These are phyloP conservation scores for Brassica rapa DNA, from an alignment of 345 rosid species.

Conservation along the genomic window DNA sequence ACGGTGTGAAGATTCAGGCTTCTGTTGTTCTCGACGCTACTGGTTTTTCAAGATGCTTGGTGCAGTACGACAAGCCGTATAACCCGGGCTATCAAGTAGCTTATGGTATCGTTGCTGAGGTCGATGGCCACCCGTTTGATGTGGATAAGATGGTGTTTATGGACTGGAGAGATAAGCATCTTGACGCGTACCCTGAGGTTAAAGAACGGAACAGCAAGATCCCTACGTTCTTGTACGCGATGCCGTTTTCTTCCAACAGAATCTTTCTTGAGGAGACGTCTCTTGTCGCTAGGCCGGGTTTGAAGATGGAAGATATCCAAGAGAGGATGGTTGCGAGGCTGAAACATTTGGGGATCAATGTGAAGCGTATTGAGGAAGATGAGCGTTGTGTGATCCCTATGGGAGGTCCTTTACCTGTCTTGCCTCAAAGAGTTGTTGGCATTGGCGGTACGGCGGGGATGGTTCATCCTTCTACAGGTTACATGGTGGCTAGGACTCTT, in stretches of 20 bases:
- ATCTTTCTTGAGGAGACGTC: constrained; percentile 97
- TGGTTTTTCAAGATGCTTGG: constrained; percentile 92
- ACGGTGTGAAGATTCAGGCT: constrained; percentile 85
- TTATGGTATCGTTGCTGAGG: constrained; percentile 90
- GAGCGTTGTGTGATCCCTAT: constrained; percentile 92
- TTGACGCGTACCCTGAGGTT: constrained; percentile 47
- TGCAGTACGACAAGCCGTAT: constrained; percentile 92
- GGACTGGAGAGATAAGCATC: constrained; percentile 98
- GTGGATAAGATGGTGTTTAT: constrained; percentile 93
- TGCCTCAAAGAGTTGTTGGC: constrained; percentile 94
- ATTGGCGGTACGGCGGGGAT: constrained; percentile 95
- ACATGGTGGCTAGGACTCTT: constrained; percentile 98
- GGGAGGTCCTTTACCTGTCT: constrained; percentile 97
- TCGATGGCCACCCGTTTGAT: constrained; percentile 91
- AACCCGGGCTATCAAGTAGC: constrained; percentile 98
- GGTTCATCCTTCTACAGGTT: constrained; percentile 94
- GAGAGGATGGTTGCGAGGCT: constrained; percentile 95
- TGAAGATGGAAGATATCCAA: constrained; percentile 79
- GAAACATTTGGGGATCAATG: constrained; percentile 78
- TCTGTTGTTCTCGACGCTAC: constrained; percentile 92
- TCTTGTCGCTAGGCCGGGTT: constrained; percentile 88
- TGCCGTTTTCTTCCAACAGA: constrained; percentile 80
- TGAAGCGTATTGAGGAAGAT: constrained; percentile 82
- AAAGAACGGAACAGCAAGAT: constrained; percentile 64
- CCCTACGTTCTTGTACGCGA: constrained; percentile 90